These are phyloP conservation scores for Ceraceosorus guamensis DNA, from an alignment of 1,284 basidiomycete genomes.

Conservation along the genomic window DNA sequence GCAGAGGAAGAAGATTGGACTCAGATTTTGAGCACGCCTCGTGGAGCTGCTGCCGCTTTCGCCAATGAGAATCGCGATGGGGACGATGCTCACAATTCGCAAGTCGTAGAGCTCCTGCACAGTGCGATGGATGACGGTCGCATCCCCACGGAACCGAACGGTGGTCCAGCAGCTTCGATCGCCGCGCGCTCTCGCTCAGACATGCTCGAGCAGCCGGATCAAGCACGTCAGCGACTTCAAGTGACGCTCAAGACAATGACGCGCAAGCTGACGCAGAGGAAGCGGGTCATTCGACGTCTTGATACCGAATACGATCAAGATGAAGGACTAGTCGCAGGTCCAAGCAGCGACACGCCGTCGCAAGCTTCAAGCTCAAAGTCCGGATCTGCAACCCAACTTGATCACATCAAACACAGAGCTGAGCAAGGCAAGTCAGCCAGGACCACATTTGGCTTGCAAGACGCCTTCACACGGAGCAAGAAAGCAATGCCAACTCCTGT, in stretches of 20 bases:
- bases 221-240: conserved; percentile 45
- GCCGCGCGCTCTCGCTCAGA: conserved; percentile 21
- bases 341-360: too few relatives aligned
- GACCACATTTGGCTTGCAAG: too few relatives aligned
- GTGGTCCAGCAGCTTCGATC: background rate
- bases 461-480: too few relatives aligned
- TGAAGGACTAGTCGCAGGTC: conserved; percentile 1
- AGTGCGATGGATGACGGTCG: background rate
- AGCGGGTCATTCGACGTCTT: conserved; percentile 44
- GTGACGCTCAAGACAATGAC: conserved; percentile 52
- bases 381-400: too few relatives aligned
- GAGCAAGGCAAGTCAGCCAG: too few relatives aligned
- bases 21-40: conserved; percentile 38
- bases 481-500: too few relatives aligned
- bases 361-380: too few relatives aligned
- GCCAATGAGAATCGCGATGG: background rate
- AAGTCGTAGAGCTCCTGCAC: background rate
- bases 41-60: background rate
- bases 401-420: too few relatives aligned
- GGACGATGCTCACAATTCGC: too few relatives aligned
- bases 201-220: conserved; percentile 39
- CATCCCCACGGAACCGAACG: conserved; percentile 4
- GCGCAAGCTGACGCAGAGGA: conserved; percentile 50
- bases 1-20: conserved; percentile 48
- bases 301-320: conserved; percentile 23